These are phyloP conservation scores for Cadophora luteo-olivacea DNA, from an alignment of 2,329 filamentous ascomycete genomes.

Conservation along the genomic window DNA sequence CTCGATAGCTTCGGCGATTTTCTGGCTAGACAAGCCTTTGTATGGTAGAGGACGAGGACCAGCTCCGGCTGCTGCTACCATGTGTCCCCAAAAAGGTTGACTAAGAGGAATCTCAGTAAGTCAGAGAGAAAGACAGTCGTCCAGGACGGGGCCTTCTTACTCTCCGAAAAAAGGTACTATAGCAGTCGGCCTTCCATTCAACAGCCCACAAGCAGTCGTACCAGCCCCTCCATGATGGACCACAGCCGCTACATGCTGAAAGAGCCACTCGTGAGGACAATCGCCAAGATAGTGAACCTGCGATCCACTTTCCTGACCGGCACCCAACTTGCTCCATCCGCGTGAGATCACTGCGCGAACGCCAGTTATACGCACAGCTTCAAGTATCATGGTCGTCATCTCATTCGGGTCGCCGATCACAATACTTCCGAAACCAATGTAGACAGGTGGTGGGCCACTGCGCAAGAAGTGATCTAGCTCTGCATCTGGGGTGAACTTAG, in stretches of 20 bases:
- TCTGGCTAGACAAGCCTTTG: conserved; percentile 45
- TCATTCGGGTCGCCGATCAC: conserved; percentile 45
- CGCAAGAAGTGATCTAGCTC: conserved; percentile 31
- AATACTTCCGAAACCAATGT: conserved; percentile 37
- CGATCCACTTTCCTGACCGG: conserved; percentile 1
- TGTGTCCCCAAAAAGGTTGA: conserved; percentile 54
- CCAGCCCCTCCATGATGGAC: conserved; percentile 24
- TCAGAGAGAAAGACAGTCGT: too few relatives aligned
- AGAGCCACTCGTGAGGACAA: conserved; percentile 45
- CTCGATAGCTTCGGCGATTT: conserved; percentile 47
- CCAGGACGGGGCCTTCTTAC: conserved; percentile 2
- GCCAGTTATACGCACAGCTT: conserved; percentile 44
- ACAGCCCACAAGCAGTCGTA: conserved; percentile 46
- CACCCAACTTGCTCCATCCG: conserved; percentile 48
- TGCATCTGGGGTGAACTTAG: conserved; percentile 50
- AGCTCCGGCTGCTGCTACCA: conserved; percentile 50
- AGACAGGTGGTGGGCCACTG: conserved; percentile 31
- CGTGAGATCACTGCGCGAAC: conserved; percentile 48
- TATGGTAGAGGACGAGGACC: conserved; percentile 49
- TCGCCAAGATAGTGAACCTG: conserved; percentile 27
- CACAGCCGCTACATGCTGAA: conserved; percentile 40
- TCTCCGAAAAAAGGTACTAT: conserved; percentile 52
- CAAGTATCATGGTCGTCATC: conserved; percentile 47
- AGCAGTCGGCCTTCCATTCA: conserved; percentile 46
- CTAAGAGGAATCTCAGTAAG: conserved; percentile 8